Base-by-base conservation (phyloP, 2,329 filamentous ascomycete genomes). In the Sodiomyces alkalinus region DNA sequence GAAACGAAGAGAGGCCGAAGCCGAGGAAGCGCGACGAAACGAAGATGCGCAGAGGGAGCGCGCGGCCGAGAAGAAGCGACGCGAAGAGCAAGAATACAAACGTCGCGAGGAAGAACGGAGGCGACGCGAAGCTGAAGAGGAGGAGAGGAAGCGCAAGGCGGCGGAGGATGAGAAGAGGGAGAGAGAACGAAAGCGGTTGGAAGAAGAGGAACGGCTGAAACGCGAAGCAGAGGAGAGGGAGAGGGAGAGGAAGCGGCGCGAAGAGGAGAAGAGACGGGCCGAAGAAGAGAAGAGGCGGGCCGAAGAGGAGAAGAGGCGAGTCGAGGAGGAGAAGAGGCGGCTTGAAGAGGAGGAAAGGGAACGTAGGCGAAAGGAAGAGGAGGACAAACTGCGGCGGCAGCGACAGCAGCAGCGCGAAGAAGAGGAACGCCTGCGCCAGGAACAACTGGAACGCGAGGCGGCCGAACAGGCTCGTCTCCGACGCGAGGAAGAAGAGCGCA, bases 401-500 rank as follows among this genome's bases (percentile, higher is more conserved):
- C n/a, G n/a, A 29, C 42, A 43, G 9, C 51, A 42, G 30, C 47
- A 50, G 31, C 56, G 52, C 8, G 53, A 62, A 32, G 59, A 62
- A 35, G 58, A 64, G 39, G 60, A 68, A 36, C 51, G 55, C 4
- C 39, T 53, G 6, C 55, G 41, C 10, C 52, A 51, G 22, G 59
- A 64, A 32, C 55, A 59, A 31, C 47, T 58, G 7, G 56, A 61
- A 34, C 52, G 55, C 17, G 60, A 64, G 37, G 61, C 60, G 9
- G 58, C 58, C 6, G 58, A 62, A 43, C 53, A 60, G 41, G 63
- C 62, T 17, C 56, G 58, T 8, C 56, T 57, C 19, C 56, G 60
- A 32, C 58, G 54, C 7, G 66, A 70, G 38, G 62, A 67, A 34
- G 60, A 65, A 33, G 60, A 67, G 34, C 59, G 58, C 28, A 56